Base-by-base conservation (phyloP, 2,329 filamentous ascomycete species). In the Cytospora piceae region DNA sequence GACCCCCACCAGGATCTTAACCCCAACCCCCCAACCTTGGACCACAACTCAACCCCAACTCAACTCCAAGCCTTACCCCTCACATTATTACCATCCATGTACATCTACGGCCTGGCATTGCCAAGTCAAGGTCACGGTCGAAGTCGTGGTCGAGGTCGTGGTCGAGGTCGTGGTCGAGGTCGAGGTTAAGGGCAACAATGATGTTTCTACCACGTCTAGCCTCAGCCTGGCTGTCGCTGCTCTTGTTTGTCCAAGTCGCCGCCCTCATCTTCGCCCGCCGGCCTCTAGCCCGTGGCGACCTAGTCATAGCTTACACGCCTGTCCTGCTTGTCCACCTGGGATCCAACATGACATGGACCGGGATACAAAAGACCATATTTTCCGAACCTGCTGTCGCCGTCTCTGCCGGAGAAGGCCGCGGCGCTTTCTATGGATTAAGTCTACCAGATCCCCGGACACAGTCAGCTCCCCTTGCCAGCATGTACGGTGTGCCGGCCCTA, bases 271-370 rank as follows among this genome's bases (percentile, higher is more conserved):
- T 78, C 14, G 78, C 77, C 22, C 76, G 74, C 64, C 65, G 74
- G 14, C 72, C 71, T 5, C 77, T 80, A 46, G 65, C 53, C 15
- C 73, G 71, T 22, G 77, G 77, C 29, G 78, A 79, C 65, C 69
- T 71, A 27, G 69, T 80, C 63, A 74, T 79, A 71, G 69, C 72
- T 1, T 71, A 73, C 58, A 63, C 70, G 3, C 73, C 77, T 6
- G 71, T 73, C 4, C 62, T 79, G 22, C 64, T 78, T 22, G 72
- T 76, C 27, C 73, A 77, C 53, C 62, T 6, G 65, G 57, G 24
- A 65, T 72, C 27, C 63, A 71, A 14, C 61, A 69, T 24, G 68
- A 60, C 17, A 32, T 62, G 20, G 24, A 57, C 31, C 46, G 70
- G 55, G 69, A 71, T 31, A 61, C 32, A 8, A 62, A 63, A 51